These are phyloP conservation scores for Alternaria alternata DNA, from an alignment of 2,329 filamentous ascomycete species.

Conservation along the genomic window DNA sequence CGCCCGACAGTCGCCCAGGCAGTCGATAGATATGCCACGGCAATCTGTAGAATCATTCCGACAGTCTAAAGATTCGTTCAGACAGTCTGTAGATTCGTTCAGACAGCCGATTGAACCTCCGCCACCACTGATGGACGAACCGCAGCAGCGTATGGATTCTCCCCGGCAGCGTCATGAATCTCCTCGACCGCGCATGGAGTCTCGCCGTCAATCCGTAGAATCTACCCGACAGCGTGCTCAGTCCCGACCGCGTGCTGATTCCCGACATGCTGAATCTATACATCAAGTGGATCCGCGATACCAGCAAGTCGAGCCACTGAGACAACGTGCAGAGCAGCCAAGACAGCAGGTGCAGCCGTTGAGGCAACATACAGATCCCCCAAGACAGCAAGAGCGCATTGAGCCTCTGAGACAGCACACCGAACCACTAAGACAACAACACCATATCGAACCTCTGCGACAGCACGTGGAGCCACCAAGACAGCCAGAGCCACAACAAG, in stretches of 20 bases:
- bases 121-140: constrained; percentile 6
- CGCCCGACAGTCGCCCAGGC: background rate
- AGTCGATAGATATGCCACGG: constrained; percentile 8
- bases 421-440: constrained; percentile 8
- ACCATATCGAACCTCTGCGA: constrained; percentile 11
- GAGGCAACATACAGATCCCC: constrained; percentile 10
- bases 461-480: constrained; percentile 10
- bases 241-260: background rate
- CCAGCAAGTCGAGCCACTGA: constrained; percentile 7
- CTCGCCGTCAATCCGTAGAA: constrained; percentile 5
- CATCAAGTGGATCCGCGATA: constrained; percentile 5
- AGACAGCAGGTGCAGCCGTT: constrained; percentile 10
- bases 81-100: constrained; percentile 1
- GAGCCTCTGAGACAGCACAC: background rate
- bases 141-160: constrained; percentile 1
- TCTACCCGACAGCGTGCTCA: constrained; percentile 4
- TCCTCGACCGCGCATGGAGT: constrained; percentile 1
- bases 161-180: background rate
- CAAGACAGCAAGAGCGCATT: constrained; percentile 8
- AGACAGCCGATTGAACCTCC: constrained; percentile 6
- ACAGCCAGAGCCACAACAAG: constrained; percentile 9
- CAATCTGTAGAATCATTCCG: constrained; percentile 8
- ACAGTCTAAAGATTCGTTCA: constrained; percentile 1
- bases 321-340: constrained; percentile 4
- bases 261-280: background rate